Percentiles rank a stretch among this genome's conserved stretches.
Evolutionary conservation across 805 yeast genomes (phyloP).

Genomic region (Barnettozyma wickerhamii): DNA sequence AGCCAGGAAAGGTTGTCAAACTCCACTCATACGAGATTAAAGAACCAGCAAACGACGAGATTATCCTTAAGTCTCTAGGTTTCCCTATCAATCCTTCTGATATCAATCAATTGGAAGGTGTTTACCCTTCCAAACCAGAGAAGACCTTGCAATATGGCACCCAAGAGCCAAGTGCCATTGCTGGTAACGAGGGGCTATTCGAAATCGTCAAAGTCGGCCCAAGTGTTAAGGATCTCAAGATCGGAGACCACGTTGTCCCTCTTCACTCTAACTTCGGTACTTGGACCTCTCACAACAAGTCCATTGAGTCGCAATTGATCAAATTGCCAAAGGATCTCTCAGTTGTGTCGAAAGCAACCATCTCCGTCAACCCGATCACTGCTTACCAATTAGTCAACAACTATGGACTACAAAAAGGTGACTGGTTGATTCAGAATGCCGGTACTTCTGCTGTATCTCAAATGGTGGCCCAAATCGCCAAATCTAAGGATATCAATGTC

Average conservation of each 20-base stretch:
- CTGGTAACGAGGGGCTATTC: slow-evolving; percentile 93
- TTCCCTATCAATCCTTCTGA: slow-evolving; percentile 91
- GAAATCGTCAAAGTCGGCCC: slow-evolving; percentile 74
- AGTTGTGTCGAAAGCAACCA: slow-evolving; percentile 73
- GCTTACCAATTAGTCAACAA: slow-evolving; percentile 85
- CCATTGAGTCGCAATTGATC: slow-evolving; percentile 47
- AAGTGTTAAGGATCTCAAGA: slow-evolving; percentile 39
- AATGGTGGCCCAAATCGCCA: slow-evolving; percentile 84
- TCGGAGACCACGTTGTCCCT: slow-evolving; percentile 91
- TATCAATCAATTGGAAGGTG: slow-evolving; percentile 78
- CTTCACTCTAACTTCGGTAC: slow-evolving; percentile 78
- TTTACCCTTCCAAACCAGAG: slow-evolving; percentile 74
- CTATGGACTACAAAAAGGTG: slow-evolving; percentile 43
- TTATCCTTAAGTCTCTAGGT: slow-evolving; percentile 67
- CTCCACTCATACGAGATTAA: slow-evolving; percentile 50
- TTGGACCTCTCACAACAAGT: slow-evolving; percentile 80
- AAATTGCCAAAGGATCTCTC: slow-evolving; percentile 48
- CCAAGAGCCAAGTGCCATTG: slow-evolving; percentile 67
- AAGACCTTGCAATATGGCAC: slow-evolving; percentile 49
- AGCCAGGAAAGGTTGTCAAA: slow-evolving; percentile 50
- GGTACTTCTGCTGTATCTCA: slow-evolving; percentile 95
- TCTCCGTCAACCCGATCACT: slow-evolving; percentile 88
- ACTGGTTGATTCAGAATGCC: slow-evolving; percentile 95
- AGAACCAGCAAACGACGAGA: slow-evolving; percentile 40
- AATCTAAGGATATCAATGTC: slow-evolving; percentile 73